Evolutionary conservation across 257 asterid genomes (phyloP), one percentile per base, ranked within the genome.

Genomic region (Plantago ovata): DNA sequence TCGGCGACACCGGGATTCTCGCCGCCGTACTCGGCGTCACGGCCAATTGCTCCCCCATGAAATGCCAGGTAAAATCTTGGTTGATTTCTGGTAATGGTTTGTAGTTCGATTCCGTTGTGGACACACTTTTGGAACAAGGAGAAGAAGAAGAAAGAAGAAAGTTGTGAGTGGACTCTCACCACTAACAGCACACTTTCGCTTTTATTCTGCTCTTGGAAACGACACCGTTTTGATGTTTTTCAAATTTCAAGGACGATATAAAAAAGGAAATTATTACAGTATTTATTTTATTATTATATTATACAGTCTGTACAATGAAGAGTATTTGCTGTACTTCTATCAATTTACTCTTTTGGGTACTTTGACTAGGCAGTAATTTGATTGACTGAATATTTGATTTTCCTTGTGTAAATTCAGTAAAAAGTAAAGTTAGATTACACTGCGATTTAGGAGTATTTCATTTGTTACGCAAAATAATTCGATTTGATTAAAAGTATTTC

Each of bases 21-120:
- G 69, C 75, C 24, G 82, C 79, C 53, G 71, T 81, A 69, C 72
- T 66, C 40, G 81, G 86, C 56, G 76, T 79, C 63, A 70, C 61
- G 10, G 81, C 75, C n/a, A 76, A 50, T 65, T 75, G 81, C 64
- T 77, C 88, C 81, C 84, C 12, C 56, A 50, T 50, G 56, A 36
- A 20, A 46, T n/a, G 24, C 13, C 24, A 32, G 7, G 20, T 5
- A 4, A 11, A 22, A 20, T 49, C 13, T 10, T 49, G 14, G 21
- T 10, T 49, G 14, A 2, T 9, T 20, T 20, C 21, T 36, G 28
- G 28, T 20, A 20, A 50, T 36, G 23, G 9, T 20, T 50, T 36
- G 23, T 50, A 8, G 52, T 38, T 54, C 11, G 58, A 58, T 11
- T 68, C 49, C 44, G 15, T 39, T 61, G 38, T 60, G 20, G 64